Evolutionary conservation across 345 rosid genomes (phyloP), one percentile per base, ranked within the genome.

Genomic region (Pistacia integerrima): DNA sequence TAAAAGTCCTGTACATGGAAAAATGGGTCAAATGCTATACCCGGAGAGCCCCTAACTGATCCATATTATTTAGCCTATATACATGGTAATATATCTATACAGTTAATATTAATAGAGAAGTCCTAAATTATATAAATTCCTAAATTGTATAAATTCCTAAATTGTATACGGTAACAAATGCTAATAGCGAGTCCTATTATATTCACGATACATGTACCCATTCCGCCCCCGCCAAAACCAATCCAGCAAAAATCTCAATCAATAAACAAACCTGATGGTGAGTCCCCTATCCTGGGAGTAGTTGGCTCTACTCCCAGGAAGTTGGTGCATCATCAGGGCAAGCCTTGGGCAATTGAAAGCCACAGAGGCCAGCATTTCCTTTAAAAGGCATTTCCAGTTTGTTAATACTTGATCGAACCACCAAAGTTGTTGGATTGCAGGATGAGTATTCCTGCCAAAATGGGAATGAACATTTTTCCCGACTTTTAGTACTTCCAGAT

Each of bases 191-290:
- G 5, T 66, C 54, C 69, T 10, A 41, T 12, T 11, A 51, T 44
- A 22, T n/a, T 41, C 28, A 33, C 69, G 4, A 66, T 66, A n/a
- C 20, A 52, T 7, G 20, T 44, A 13, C 69, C 69, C 44, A 28
- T 66, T 66, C 69, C 69, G n/a, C n/a, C 54, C n/a, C 69, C 54
- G 30, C 69, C 69, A 66, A 66, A 66, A 22, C 54, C 69, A 66
- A 44, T 66, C 69, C 69, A 66, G 54, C 41, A 66, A 44, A 41
- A 66, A 1, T 44, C 54, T 54, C 55, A 20, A 12, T 66, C 69
- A n/a, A 44, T 46, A 66, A 44, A 36, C 52, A 11, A 46, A 46
- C 11, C 11, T 46, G 55, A 66, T 8, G 14, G 33, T 25, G 36
- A 60, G 64, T 30, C 64, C 25, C 20, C 69, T 20, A 10, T 30